Evolutionary conservation across 352 stramenopile genomes (phyloP).

Genomic region (Phytophthora sojae): DNA sequence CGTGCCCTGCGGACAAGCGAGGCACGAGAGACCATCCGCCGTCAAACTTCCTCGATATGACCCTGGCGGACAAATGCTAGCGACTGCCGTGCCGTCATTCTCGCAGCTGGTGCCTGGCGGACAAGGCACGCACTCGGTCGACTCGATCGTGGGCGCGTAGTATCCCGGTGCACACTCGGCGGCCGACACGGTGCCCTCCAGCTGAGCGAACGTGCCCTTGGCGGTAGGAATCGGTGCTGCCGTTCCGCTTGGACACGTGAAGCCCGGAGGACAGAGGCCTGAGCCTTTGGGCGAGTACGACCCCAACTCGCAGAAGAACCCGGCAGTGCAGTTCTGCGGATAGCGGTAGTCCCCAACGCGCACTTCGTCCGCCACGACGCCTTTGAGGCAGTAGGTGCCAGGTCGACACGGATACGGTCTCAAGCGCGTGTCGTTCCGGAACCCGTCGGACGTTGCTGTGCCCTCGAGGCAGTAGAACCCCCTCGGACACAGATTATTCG

Average conservation of each 20-base stretch:
- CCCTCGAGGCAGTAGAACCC: constrained; percentile 97
- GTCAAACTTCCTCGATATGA: constrained; percentile 91
- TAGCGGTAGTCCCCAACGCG: constrained; percentile 88
- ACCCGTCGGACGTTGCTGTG: constrained; percentile 94
- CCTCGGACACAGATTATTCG: constrained; percentile 94
- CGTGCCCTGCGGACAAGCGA: constrained; percentile 93
- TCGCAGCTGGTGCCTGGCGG: constrained; percentile 93
- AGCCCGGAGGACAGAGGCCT: constrained; percentile 94
- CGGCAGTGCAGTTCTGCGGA: constrained; percentile 93
- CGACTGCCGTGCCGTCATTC: constrained; percentile 88
- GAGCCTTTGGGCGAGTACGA: constrained; percentile 93
- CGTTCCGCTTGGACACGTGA: constrained; percentile 95
- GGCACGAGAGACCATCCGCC: constrained; percentile 91
- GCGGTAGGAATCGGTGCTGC: constrained; percentile 93
- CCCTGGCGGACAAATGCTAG: constrained; percentile 93
- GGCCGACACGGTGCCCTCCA: constrained; percentile 92
- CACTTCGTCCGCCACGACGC: constrained; percentile 92
- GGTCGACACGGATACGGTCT: constrained; percentile 95
- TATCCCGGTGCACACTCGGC: constrained; percentile 95
- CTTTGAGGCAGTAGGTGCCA: constrained; percentile 96
- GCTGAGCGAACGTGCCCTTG: constrained; percentile 91
- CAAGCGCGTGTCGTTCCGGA: constrained; percentile 96
- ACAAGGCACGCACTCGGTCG: constrained; percentile 92
- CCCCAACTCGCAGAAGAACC: constrained; percentile 96
- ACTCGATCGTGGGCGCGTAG: constrained; percentile 97